Conservation (phyloP, 257 asterid genomes). For the Solanum appendiculatum region DNA sequence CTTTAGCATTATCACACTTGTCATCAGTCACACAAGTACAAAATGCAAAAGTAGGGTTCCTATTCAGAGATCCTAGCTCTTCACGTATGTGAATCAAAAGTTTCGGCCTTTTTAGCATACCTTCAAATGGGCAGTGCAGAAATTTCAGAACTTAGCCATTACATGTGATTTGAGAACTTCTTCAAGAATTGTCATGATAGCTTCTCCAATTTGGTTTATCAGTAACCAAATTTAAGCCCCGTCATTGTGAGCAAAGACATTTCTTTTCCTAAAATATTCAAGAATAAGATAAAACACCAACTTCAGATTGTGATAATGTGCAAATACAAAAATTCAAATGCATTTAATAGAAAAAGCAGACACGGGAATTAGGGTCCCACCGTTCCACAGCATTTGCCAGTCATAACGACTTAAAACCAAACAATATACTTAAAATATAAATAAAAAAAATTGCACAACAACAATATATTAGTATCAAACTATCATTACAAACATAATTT, state of each 20-base stretch:
- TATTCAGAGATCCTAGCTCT: constrained; percentile 4
- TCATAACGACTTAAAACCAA: background rate
- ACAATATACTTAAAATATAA: background rate
- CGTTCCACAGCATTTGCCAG: background rate
- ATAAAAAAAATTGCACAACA: background rate
- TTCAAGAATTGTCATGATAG: background rate
- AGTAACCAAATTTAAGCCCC: background rate
- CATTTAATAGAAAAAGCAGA: background rate
- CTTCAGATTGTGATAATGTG: background rate
- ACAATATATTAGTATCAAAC: background rate
- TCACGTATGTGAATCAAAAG: background rate
- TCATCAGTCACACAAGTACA: constrained; percentile 20
- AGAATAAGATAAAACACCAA: background rate
- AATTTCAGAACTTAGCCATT: background rate
- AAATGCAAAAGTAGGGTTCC: constrained; percentile 13
- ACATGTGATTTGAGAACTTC: background rate
- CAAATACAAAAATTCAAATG: background rate
- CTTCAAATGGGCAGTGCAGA: background rate
- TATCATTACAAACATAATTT: background rate
- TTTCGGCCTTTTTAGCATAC: background rate
- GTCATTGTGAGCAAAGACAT: background rate
- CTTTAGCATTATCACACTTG: constrained; percentile 15
- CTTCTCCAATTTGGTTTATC: background rate
- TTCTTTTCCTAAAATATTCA: background rate
- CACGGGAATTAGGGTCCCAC: background rate